Base-by-base conservation (phyloP, 768 basidiomycete species). In the Tulasnella sp. region DNA sequence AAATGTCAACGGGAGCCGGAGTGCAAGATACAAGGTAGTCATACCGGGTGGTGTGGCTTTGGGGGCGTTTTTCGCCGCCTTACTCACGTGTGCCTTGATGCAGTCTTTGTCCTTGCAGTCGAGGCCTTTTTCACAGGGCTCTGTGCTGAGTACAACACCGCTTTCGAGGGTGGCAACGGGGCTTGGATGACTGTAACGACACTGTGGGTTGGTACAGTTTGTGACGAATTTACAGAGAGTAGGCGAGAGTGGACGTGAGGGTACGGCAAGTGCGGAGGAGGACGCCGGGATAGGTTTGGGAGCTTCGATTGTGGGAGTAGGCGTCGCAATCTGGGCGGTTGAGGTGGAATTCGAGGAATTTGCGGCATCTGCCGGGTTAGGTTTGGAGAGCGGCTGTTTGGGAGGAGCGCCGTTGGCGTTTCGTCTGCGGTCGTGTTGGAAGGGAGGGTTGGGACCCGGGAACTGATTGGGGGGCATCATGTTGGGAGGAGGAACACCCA, bases 151-250 rank as follows among this genome's bases (percentile, higher is more conserved):
- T 1, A 98, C 96, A 61, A 99, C 78, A 7, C 93, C 96, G 64
- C 86, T 92, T 71, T 94, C 91, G 31, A 85, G 76, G 15, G 94
- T 96, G 5, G 96, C 93, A 2, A 92, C 89, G n/a, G 96, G 96
- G 7, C 87, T 91, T 4, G 96, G 93, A 68, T 99, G 96, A 7
- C 90, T 89, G 69, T 81, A 98, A 15, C 85, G 77, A 69, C 96
- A 99, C 43, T 83, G 75, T 0, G 85, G 75, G 68, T 97, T 94
- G 48, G 84, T 85, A 70, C 96, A 99, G 63, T 92, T 94, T 21
- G 84, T 75, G 9, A 78, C 82, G 62, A 86, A 98, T 71, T 96
- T 96, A 80, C 96, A 99, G 19, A 99, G 75, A 0, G 86, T 88
- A 0, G 88, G 88, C 1, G 88, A 88, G 63, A 84, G 83, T 1